Base-by-base conservation (phyloP, 176 grass and related monocot genomes). In the Cenchrus fungigraminus region DNA sequence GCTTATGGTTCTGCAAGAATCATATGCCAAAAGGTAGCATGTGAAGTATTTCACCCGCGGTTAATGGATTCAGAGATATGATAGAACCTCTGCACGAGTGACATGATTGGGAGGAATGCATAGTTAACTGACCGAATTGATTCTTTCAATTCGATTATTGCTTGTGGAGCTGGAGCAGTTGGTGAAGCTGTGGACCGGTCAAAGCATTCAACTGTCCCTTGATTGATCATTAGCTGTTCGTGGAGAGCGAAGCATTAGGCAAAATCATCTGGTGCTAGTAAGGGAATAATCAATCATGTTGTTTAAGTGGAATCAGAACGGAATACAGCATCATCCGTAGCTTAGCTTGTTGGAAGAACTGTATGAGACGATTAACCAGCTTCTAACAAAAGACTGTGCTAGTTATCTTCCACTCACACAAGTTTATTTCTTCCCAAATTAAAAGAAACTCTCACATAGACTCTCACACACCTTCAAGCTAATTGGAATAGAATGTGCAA, bases 11-110 rank as follows among this genome's bases (percentile, higher is more conserved):
- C 28, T 19, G 19, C 72, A 19, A 55, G 72, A 74, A 74, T 55
- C 55, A 74, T 52, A 55, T 74, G 50, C 28, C 49, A 55, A 74
- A 74, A 74, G 50, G 50, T 17, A 74, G 15, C 72, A 11, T 74
- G 72, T 11, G 31, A 31, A 55, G 72, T 52, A 65, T 32, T 32
- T 32, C 12, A 32, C 10, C 5, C 11, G 12, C 6, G 62, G 62
- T 65, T 31, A 31, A 31, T 64, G 28, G 11, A 12, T 2, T 32
- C 11, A 12, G 28, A 14, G 28, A 14, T 65, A 14, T 14, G 28
- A 74, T 55, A 74, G 49, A 74, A 31, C 49, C 50, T 74, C 6
- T 29, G 28, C 29, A 40, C 3, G 29, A 74, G 25, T 32, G 71
- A 53, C 34, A 55, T 37, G 72, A 55, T 74, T 74, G 50, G 72